Conservation (phyloP, 495 filamentous ascomycete species). For the Penicilliopsis zonata region DNA sequence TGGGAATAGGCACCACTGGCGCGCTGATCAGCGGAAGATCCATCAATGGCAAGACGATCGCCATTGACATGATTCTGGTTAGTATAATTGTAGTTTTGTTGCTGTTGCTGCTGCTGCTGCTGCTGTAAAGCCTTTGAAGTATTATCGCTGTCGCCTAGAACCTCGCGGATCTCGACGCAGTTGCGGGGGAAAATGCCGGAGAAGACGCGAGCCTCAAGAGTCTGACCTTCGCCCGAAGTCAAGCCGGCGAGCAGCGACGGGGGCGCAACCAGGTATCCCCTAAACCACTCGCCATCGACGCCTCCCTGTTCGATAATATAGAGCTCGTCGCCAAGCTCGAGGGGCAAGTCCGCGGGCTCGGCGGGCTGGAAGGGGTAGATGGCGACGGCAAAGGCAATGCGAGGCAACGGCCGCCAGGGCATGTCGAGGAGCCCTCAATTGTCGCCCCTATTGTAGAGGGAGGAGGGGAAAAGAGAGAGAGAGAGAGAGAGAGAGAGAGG, state of each 20-base stretch:
- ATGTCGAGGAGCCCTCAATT: too few species aligned
- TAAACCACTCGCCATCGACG: slow-evolving; percentile 73
- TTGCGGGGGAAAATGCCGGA: slow-evolving; percentile 90
- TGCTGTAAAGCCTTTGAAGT: slow-evolving; percentile 15
- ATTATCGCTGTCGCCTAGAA: slow-evolving; percentile 47
- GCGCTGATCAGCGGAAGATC: slow-evolving; percentile 5
- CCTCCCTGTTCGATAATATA: slow-evolving; percentile 98
- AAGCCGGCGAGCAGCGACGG: slow-evolving; percentile 86
- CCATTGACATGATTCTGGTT: slow-evolving; percentile 1
- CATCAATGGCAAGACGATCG: slow-evolving; percentile 1
- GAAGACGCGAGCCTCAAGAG: slow-evolving; percentile 89
- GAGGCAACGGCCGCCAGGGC: slow-evolving; percentile 94
- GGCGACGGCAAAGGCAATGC: slow-evolving; percentile 94
- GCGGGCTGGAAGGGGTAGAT: slow-evolving; percentile 83
- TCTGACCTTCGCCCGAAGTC: slow-evolving; percentile 84
- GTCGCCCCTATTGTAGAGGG: too few species aligned
- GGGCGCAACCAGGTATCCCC: slow-evolving; percentile 89
- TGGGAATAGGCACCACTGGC: slow-evolving; percentile 19
- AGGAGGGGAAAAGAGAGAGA: too few species aligned
- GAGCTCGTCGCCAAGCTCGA: slow-evolving; percentile 94
- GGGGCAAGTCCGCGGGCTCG: slow-evolving; percentile 80
- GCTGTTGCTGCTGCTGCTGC: slow-evolving; percentile 21
- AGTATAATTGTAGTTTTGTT: slow-evolving; percentile 11
- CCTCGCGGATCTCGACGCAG: slow-evolving; percentile 78
- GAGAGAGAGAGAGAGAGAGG: too few species aligned